Evolutionary conservation across 192 early-diverging fungal species (phyloP).

Genomic region (Coemansia sp.): DNA sequence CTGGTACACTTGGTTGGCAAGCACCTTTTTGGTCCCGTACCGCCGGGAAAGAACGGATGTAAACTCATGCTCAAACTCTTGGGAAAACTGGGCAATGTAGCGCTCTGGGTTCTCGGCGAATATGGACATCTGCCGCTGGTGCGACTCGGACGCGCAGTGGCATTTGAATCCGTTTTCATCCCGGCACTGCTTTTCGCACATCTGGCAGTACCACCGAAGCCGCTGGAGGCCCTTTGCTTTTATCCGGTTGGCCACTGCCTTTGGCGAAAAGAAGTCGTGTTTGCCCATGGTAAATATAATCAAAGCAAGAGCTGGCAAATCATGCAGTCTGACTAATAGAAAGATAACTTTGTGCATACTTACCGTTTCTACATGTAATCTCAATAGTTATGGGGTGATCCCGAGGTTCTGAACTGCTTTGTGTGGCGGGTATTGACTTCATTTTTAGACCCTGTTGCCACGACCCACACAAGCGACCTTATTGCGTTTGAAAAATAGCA

Average conservation of each 20-base stretch:
- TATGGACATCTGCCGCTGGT: conserved; percentile 87
- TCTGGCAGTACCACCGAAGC: conserved; percentile 92
- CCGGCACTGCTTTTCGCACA: conserved; percentile 85
- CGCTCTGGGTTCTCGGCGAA: conserved; percentile 79
- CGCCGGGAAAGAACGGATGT: conserved; percentile 77
- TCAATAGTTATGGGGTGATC: not conserved
- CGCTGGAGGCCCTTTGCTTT: conserved; percentile 90
- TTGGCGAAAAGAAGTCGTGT: conserved; percentile 74
- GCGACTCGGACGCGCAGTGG: conserved; percentile 85
- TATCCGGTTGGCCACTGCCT: conserved; percentile 88
- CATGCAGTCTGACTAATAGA: no score
- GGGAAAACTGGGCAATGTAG: conserved; percentile 73
- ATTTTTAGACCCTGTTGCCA: no score
- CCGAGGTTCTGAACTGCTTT: no score
- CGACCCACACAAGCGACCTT: no score
- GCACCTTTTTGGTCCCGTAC: conserved; percentile 77
- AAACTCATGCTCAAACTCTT: conserved; percentile 83
- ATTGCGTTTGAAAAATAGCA: no score
- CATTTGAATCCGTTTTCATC: conserved; percentile 98
- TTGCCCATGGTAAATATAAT: conserved; percentile 56
- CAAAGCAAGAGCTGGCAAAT: not conserved
- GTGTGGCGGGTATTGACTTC: no score
- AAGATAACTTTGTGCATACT: not conserved
- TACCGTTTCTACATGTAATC: not conserved
- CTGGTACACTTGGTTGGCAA: conserved; percentile 96